phyloP scores from a whole-genome alignment of 176 grass and related monocot genomes.

The Pharus latifolius region DNA sequence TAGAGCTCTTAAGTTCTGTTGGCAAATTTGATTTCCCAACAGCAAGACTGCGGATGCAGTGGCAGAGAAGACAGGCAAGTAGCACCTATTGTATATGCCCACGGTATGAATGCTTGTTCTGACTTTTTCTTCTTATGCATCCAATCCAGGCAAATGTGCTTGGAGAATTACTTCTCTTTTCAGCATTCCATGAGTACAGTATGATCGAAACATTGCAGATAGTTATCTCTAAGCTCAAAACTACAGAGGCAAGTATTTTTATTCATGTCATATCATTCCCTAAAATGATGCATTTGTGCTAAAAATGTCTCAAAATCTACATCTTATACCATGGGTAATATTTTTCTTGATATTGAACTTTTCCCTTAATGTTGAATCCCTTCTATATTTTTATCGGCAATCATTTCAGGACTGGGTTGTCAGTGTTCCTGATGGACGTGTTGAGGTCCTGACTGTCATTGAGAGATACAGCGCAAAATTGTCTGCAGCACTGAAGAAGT shows the following conservation, averaged over 20 bases:
- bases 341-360: neutral
- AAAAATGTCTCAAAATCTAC: neutral
- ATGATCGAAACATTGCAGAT: constrained; percentile 43
- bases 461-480: constrained; percentile 59
- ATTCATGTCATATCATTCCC: constrained; percentile 1
- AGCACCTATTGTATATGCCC: constrained; percentile 1
- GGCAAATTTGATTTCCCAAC: constrained; percentile 62
- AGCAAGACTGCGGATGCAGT: constrained; percentile 57
- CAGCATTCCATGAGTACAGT: constrained; percentile 31
- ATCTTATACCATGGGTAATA: neutral
- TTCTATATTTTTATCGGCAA: constrained; percentile 8
- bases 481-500: constrained; percentile 41
- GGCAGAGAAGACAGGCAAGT: constrained; percentile 77
- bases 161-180: constrained; percentile 67
- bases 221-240: constrained; percentile 67
- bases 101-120: neutral
- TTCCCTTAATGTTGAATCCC: neutral
- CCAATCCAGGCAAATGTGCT: constrained; percentile 65
- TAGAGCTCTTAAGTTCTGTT: constrained; percentile 67
- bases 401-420: constrained; percentile 66
- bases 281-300: constrained; percentile 2
- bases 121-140: constrained; percentile 24
- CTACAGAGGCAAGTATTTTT: constrained; percentile 49
- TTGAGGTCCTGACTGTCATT: constrained; percentile 61
- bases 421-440: constrained; percentile 46